These are phyloP conservation scores for Dacryopinax spathularia DNA, from an alignment of 768 basidiomycete genomes.

Conservation along the genomic window DNA sequence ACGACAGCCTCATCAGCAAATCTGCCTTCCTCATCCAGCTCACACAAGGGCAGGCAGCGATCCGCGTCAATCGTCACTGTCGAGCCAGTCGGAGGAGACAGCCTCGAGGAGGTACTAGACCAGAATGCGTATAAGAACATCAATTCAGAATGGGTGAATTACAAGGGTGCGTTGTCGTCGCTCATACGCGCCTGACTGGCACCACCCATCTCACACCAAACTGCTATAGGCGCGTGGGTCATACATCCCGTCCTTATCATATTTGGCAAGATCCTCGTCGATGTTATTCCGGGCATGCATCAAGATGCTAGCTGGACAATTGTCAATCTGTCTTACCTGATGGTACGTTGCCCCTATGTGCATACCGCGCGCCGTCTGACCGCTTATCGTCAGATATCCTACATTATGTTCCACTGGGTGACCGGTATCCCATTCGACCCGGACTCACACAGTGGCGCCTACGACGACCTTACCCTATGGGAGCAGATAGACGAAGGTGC, in stretches of 20 bases:
- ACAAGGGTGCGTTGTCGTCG: conserved; percentile 51
- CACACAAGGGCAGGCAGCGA: conserved; percentile 37
- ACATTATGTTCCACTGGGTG: conserved; percentile 97
- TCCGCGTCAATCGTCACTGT: conserved; percentile 72
- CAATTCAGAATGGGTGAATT: conserved; percentile 88
- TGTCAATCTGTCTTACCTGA: conserved; percentile 79
- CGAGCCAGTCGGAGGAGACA: conserved; percentile 60
- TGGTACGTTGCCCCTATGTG: conserved; percentile 40
- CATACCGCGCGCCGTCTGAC: not conserved
- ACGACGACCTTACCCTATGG: conserved; percentile 96
- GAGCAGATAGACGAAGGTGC: conserved; percentile 99
- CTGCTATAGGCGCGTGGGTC: conserved; percentile 74
- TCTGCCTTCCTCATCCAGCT: conserved; percentile 12
- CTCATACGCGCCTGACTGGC: not conserved
- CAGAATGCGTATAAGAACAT: conserved; percentile 68
- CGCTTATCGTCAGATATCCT: conserved; percentile 53
- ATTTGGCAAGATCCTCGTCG: conserved; percentile 79
- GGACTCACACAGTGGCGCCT: conserved; percentile 77
- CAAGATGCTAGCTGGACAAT: conserved; percentile 92
- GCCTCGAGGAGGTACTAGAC: conserved; percentile 61
- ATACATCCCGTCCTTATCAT: conserved; percentile 91
- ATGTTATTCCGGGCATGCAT: conserved; percentile 86
- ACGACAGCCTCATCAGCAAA: not conserved
- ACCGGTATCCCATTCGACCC: conserved; percentile 93
- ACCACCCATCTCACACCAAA: not conserved